These are phyloP conservation scores for Laburnicola sp. DNA, from an alignment of 2,329 filamentous ascomycete species.

Conservation along the genomic window DNA sequence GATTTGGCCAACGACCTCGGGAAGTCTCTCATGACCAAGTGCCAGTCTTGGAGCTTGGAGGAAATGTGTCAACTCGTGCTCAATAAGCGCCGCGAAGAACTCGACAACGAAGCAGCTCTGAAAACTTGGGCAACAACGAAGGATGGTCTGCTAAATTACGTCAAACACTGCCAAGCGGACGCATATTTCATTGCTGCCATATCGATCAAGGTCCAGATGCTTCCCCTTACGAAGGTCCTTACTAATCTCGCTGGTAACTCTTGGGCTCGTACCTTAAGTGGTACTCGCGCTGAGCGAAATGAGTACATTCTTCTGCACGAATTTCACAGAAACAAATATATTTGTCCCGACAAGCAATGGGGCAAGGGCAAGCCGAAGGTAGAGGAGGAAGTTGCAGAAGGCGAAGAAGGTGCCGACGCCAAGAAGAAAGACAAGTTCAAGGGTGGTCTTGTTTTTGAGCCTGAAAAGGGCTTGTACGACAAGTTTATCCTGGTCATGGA, in stretches of 20 bases:
- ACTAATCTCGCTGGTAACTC: constrained; percentile 98
- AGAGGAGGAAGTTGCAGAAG: constrained; percentile 74
- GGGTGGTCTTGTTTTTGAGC: constrained; percentile 96
- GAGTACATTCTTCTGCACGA: constrained; percentile 99
- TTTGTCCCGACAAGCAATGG: constrained; percentile 91
- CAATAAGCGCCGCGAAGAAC: constrained; percentile 72
- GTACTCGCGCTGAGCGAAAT: constrained; percentile 94
- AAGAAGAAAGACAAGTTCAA: constrained; percentile 99
- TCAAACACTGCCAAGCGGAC: constrained; percentile 91
- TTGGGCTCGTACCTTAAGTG: constrained; percentile 93
- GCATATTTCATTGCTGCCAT: constrained; percentile 95
- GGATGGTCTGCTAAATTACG: constrained; percentile 87
- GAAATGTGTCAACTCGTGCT: constrained; percentile 97
- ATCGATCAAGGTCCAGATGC: constrained; percentile 84
- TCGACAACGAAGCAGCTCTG: constrained; percentile 85
- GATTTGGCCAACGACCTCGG: constrained; percentile 95
- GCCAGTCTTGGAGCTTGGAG: constrained; percentile 95
- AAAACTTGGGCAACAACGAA: constrained; percentile 84
- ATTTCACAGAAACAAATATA: constrained; percentile 95
- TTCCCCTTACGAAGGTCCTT: constrained; percentile 90
- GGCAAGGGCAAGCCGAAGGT: constrained; percentile 73
- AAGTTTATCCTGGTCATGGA: constrained; percentile 99
- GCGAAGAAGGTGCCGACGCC: constrained; percentile 65
- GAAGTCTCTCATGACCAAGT: constrained; percentile 95
- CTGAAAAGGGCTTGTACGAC: constrained; percentile 96